Base-by-base conservation (phyloP, 768 basidiomycete species). In the Trametes cubensis region DNA sequence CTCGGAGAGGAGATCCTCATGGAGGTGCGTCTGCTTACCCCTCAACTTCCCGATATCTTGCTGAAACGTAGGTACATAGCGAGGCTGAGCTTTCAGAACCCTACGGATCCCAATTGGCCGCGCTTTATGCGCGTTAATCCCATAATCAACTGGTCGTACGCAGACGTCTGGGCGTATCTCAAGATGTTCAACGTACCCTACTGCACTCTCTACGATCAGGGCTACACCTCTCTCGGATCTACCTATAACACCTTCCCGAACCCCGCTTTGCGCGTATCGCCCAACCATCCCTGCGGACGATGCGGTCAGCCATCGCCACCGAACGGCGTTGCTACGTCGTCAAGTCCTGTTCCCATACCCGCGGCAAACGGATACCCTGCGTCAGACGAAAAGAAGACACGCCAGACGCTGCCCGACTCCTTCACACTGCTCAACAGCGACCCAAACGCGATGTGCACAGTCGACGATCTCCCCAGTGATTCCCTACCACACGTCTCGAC, bases 191-290 rank as follows among this genome's bases (percentile, higher is more conserved):
- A 85, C 3, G 85, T 99, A 5, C 92, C 90, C 2, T 99, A 95
- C 72, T 99, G 97, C 72, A 71, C 74, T 40, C 72, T 99, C 45
- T 99, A 99, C 70, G 94, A 98, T 68, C 80, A 90, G 76, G 97
- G 96, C 91, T 99, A 96, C 75, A 99, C 97, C 2, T 98, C 96
- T 5, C 85, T 99, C 20, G 96, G 97, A 18, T 97, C 95, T 13
- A 94, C 90, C 8, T 92, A 85, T 76, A 97, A 98, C 76, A 98
- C 97, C 0, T 89, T 88, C 72, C 94, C 88, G 0, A 98, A 98
- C 69, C 95, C 96, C 2, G 87, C 92, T 1, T 84, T 98, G 3
- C 78, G 72, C 47, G 58, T 77, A 28, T 55, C 58, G 14, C 48
- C 48, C 8, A 6, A 26, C 38, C 56, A 66, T n/a, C 44, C 53